Evolutionary conservation across 306 rosid genomes (phyloP), one percentile per base, ranked within the genome.

Genomic region (Lupinus albus): DNA sequence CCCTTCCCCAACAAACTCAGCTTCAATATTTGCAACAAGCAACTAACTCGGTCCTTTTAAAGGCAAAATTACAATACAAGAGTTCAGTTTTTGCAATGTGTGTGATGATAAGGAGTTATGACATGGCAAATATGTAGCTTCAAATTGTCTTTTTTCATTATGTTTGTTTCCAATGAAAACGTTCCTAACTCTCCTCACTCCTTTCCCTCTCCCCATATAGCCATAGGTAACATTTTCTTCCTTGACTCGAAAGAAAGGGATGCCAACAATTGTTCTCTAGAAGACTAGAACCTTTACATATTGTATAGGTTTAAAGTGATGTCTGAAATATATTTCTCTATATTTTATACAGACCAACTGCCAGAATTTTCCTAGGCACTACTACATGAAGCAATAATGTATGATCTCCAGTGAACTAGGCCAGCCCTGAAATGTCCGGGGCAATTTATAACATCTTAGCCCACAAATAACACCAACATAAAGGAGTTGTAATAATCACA

Each of bases 211-310:
- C 47, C 47, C 14, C 47, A 38, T 10, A 41, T 11, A 13, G 13
- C 14, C 47, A 38, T 10, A 41, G 13, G 13, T 41, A 41, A 41
- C 38, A n/a, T n/a, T 28, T 64, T 47, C 57, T 18, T 42, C 6
- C 53, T 64, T 47, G n/a, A 33, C 64, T 13, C 45, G 33, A 57
- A 57, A 57, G 41, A 42, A 58, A 58, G 39, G 25, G 44, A 39
- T n/a, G 20, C 65, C 49, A 38, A 42, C 14, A 10, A 5, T 7
- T 38, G 9, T 33, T 60, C 66, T 39, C 30, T 16, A 32, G 14
- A 42, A 42, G 49, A 16, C 30, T 16, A 32, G 14, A 42, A 42
- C 65, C 51, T 16, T 41, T 41, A 18, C 38, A 62, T 39, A n/a
- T n/a, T n/a, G 17, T 36, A 16, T 39, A 38, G 14, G 30, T 8